phyloP scores from a whole-genome alignment of 331 rosid species.

The Erythrophleum ivorense region DNA sequence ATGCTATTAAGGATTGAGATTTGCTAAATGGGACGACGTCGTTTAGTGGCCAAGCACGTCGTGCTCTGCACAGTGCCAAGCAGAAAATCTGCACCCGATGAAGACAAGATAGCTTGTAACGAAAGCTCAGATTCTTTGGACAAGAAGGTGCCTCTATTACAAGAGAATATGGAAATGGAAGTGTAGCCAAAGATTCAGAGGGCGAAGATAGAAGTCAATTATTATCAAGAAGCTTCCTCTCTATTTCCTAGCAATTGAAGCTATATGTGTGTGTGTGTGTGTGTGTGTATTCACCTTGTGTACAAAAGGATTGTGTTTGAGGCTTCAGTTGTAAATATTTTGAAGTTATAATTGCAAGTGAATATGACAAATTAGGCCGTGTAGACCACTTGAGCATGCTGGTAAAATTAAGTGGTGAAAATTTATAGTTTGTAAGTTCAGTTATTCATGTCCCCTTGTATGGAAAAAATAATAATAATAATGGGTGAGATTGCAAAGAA shows the following conservation, averaged over 20 bases:
- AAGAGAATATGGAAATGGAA: slow-evolving; percentile 49
- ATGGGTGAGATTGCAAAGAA: no score
- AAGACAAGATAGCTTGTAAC: slow-evolving; percentile 35
- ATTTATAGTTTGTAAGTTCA: neutral
- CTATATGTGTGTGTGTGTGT: neutral
- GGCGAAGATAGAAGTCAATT: slow-evolving; percentile 3
- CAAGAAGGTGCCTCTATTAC: slow-evolving; percentile 66
- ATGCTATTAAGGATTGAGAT: no score
- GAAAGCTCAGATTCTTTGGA: slow-evolving; percentile 47
- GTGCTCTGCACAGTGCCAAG: no score
- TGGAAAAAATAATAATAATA: neutral
- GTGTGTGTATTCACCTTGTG: neutral
- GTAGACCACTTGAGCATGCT: neutral
- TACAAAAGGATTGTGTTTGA: neutral
- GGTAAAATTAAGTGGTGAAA: neutral
- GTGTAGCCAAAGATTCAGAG: slow-evolving; percentile 34
- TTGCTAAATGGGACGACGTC: no score
- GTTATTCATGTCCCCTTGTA: neutral
- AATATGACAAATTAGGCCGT: neutral
- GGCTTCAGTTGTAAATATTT: neutral
- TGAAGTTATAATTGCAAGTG: neutral
- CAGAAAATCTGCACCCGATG: no score
- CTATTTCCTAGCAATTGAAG: neutral
- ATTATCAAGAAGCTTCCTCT: slow-evolving; percentile 33
- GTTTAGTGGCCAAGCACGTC: no score